Conservation (phyloP, 192 early-diverging fungal species). For the Rhizoclosmatium sp. region DNA sequence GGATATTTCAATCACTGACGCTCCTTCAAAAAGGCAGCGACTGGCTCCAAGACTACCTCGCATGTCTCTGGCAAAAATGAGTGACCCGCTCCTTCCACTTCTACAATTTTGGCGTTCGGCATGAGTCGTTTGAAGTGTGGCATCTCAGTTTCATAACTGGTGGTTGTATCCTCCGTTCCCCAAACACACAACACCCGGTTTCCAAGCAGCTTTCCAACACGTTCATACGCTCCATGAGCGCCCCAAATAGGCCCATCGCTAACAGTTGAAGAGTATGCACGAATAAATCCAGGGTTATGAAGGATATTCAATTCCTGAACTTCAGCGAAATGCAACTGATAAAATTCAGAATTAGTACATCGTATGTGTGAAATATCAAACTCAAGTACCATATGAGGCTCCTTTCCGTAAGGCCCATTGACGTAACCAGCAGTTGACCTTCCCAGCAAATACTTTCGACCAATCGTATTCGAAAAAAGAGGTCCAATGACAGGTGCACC, state of each 20-base stretch:
- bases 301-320: constrained; percentile 24
- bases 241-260: not conserved
- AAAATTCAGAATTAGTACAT: not conserved
- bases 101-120: constrained; percentile 9
- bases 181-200: constrained; percentile 14
- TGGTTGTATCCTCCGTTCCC: not conserved
- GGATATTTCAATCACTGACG: no score
- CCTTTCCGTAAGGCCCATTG: not conserved
- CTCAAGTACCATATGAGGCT: constrained; percentile 23
- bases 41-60: not conserved
- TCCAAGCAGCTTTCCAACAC: constrained; percentile 8
- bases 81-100: constrained; percentile 1
- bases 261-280: constrained; percentile 14
- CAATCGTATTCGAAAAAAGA: constrained; percentile 15
- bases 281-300: constrained; percentile 21
- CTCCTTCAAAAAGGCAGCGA: constrained; percentile 3
- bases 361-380: not conserved
- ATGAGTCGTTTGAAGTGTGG: not conserved
- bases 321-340: not conserved
- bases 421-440: not conserved
- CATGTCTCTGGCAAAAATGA: constrained; percentile 11
- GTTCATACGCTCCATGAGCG: not conserved
- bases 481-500: constrained; percentile 4
- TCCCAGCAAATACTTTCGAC: not conserved
- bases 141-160: not conserved